phyloP scores from a whole-genome alignment of 1,139 yeast species.

The Candida glucosophila region DNA sequence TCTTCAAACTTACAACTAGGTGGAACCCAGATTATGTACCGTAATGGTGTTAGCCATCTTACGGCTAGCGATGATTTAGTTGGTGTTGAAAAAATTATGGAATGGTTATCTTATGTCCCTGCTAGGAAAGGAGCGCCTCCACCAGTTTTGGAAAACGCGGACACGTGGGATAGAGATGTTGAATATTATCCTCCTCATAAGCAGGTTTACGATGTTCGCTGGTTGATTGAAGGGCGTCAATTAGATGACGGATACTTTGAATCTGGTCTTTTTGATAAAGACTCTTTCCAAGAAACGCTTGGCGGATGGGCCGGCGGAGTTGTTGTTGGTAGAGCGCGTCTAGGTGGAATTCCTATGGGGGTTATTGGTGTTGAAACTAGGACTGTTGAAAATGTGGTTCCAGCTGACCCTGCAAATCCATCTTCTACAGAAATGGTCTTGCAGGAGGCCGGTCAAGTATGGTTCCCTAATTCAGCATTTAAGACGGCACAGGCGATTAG shows the following conservation, averaged over 20 bases:
- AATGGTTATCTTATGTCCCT: constrained; percentile 95
- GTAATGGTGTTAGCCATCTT: constrained; percentile 94
- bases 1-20: constrained; percentile 95
- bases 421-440: constrained; percentile 79
- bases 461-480: constrained; percentile 99
- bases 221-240: constrained; percentile 85
- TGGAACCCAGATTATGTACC: constrained; percentile 98
- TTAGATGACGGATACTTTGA: constrained; percentile 62
- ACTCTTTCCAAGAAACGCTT: constrained; percentile 93
- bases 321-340: constrained; percentile 95
- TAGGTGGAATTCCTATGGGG: constrained; percentile 98
- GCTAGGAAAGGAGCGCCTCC: constrained; percentile 85
- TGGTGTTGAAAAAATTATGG: constrained; percentile 89
- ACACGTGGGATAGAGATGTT: constrained; percentile 89
- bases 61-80: constrained; percentile 94
- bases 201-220: constrained; percentile 84
- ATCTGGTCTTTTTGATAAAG: constrained; percentile 82
- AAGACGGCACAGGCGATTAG: constrained; percentile 98
- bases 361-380: constrained; percentile 94
- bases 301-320: constrained; percentile 99
- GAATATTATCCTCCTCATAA: constrained; percentile 68
- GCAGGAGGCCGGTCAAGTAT: constrained; percentile 98
- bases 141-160: constrained; percentile 77
- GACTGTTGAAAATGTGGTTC: constrained; percentile 77
- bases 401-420: constrained; percentile 98